Conservation (phyloP, 1,139 yeast genomes). For the Suhomyces wounanorum region DNA sequence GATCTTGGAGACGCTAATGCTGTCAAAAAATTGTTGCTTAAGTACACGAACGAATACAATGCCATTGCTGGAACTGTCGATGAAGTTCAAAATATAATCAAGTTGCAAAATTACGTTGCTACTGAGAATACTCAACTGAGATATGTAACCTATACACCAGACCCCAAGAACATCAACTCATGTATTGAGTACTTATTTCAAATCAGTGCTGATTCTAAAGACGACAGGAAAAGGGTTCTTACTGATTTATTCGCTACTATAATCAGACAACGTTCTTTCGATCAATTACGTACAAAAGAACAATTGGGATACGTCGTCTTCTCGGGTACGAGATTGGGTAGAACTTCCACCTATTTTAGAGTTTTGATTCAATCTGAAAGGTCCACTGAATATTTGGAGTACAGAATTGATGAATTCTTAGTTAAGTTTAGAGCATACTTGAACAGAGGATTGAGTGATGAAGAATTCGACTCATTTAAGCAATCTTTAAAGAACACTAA, state of each 20-base stretch:
- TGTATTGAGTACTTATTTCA: constrained; percentile 81
- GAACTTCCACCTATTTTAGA: constrained; percentile 77
- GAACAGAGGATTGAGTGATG: constrained; percentile 47
- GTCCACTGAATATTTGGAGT: constrained; percentile 70
- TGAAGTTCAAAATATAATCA: constrained; percentile 26
- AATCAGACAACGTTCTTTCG: constrained; percentile 83
- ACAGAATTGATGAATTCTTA: constrained; percentile 72
- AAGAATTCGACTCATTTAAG: constrained; percentile 68
- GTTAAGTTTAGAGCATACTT: constrained; percentile 38
- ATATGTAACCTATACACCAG: constrained; percentile 57
- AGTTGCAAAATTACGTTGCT: constrained; percentile 39
- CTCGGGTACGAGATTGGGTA: constrained; percentile 65
- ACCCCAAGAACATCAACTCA: constrained; percentile 75
- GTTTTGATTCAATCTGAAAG: constrained; percentile 87
- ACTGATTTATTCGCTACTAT: constrained; percentile 72
- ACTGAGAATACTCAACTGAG: constrained; percentile 46
- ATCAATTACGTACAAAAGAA: constrained; percentile 87
- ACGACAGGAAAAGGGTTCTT: constrained; percentile 40
- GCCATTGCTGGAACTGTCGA: constrained; percentile 46
- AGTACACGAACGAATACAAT: constrained; percentile 24
- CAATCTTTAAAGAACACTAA: constrained; percentile 67
- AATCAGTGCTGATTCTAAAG: constrained; percentile 48
- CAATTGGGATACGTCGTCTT: constrained; percentile 91
- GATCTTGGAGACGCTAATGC: constrained; percentile 52
- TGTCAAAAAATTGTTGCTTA: constrained; percentile 25